phyloP scores from a whole-genome alignment of 306 rosid genomes.

The Vigna nakashimae region DNA sequence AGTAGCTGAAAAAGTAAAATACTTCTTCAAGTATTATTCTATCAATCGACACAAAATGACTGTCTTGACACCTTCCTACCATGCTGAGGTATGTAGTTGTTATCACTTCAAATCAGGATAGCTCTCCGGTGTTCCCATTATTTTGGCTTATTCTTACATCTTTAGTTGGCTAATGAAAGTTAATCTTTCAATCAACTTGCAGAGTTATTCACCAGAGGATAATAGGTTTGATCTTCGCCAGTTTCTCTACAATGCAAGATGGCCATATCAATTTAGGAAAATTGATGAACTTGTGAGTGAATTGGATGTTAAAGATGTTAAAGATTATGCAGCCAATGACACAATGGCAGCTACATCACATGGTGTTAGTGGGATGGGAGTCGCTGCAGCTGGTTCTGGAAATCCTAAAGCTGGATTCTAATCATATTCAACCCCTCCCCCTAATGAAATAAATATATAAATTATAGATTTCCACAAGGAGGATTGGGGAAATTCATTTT shows the following conservation, averaged over 20 bases:
- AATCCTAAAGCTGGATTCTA: conserved; percentile 83
- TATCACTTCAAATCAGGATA: neutral
- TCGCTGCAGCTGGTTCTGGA: conserved; percentile 92
- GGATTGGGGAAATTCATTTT: conserved; percentile 37
- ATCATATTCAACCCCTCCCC: conserved; percentile 23
- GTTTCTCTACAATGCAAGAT: conserved; percentile 83
- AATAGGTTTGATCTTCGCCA: conserved; percentile 93
- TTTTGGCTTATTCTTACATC: conserved; percentile 22
- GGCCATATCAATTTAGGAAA: conserved; percentile 91
- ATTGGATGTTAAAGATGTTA: conserved; percentile 59
- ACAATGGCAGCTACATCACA: conserved; percentile 48
- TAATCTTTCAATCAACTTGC: conserved; percentile 40
- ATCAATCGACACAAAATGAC: conserved; percentile 96
- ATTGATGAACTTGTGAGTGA: conserved; percentile 82
- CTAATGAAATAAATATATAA: conserved; percentile 20
- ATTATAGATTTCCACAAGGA: neutral
- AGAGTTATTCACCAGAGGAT: conserved; percentile 98
- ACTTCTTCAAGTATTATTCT: conserved; percentile 95
- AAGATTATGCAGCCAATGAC: conserved; percentile 54
- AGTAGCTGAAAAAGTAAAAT: conserved; percentile 94
- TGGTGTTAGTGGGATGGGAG: conserved; percentile 87
- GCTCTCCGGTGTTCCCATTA: neutral
- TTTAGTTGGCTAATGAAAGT: conserved; percentile 32
- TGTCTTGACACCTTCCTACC: conserved; percentile 88
- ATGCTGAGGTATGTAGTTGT: conserved; percentile 75